Evolutionary conservation across 768 basidiomycete species (phyloP), one percentile per base, ranked within the genome.

Genomic region (Panaeolus papilionaceus): DNA sequence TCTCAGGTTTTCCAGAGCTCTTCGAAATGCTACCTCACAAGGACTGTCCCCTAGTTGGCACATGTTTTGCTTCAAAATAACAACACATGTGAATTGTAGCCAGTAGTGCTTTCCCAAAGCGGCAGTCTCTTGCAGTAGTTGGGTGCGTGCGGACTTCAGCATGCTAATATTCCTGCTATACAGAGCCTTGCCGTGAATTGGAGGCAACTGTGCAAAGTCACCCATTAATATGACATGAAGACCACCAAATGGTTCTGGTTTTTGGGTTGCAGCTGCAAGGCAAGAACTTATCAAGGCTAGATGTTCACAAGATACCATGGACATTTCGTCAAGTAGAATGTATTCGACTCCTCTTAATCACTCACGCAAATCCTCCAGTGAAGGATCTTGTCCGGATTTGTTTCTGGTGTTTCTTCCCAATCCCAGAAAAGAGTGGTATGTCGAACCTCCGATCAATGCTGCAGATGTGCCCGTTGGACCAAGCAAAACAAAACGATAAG

Each of bases 201-300:
- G 81, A 1, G 78, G 79, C 2, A 83, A 65, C 62, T 83, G 81
- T 1, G 79, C 81, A 74, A 83, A 82, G 65, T 83, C 80, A 8
- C 81, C 82, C 8, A 81, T 77, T 61, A 82, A 71, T 16, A 83
- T 79, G 40, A 83, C 71, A 62, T 76, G 80, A 0, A 77, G 63
- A 0, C 81, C 79, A n/a, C 80, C 79, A 75, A 80, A 83, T 7
- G 77, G 69, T 44, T 71, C 72, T 16, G 39, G 2, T 1, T 66
- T 58, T 18, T 69, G 66, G 11, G 63, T 72, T 4, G 73, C 72
- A 23, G 67, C 63, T 38, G 70, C 63, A 4, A 80, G 66, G 16
- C 64, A 63, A 10, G 65, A 65, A 66, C 72, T 74, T 0, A 81
- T 80, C 0, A 51, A 61, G 44, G 76, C 74, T 1, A 81, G 44